phyloP scores from a whole-genome alignment of 192 early-diverging fungal genomes.

The Mortierella hygrophila region DNA sequence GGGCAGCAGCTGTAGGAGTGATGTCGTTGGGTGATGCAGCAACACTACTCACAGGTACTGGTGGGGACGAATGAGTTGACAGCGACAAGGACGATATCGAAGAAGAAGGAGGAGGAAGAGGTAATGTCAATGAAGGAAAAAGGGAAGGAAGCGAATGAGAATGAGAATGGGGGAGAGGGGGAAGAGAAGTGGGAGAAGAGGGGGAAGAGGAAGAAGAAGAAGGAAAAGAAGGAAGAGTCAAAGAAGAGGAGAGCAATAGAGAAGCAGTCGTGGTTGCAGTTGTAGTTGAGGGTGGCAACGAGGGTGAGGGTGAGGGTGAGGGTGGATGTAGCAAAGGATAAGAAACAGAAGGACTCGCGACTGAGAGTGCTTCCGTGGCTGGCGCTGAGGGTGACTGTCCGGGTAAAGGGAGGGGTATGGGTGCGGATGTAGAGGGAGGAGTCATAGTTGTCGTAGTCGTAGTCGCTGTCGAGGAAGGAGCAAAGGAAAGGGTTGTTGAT shows the following conservation, averaged over 20 bases:
- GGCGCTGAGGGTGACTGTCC: neutral
- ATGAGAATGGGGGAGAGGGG: neutral
- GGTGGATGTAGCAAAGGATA: neutral
- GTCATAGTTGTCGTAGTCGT: neutral
- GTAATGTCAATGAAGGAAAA: neutral
- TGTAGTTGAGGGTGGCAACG: neutral
- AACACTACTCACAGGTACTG: neutral
- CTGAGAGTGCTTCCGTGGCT: neutral
- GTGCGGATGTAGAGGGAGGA: no score
- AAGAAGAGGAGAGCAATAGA: neutral
- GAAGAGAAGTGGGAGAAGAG: neutral
- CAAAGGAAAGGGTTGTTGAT: no score
- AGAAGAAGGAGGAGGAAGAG: neutral
- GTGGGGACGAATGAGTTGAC: neutral
- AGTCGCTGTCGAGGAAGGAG: no score
- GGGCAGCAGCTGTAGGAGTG: neutral
- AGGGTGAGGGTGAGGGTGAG: no score
- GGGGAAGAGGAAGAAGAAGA: neutral
- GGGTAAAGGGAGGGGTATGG: neutral
- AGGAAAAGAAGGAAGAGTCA: neutral
- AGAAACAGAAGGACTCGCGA: neutral
- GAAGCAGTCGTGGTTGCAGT: neutral
- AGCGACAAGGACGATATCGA: slow-evolving; percentile 15
- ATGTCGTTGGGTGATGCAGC: neutral
- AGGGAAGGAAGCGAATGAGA: neutral